Evolutionary conservation across 768 basidiomycete species (phyloP), one percentile per base, ranked within the genome.

Genomic region (Saitozyma sp.): DNA sequence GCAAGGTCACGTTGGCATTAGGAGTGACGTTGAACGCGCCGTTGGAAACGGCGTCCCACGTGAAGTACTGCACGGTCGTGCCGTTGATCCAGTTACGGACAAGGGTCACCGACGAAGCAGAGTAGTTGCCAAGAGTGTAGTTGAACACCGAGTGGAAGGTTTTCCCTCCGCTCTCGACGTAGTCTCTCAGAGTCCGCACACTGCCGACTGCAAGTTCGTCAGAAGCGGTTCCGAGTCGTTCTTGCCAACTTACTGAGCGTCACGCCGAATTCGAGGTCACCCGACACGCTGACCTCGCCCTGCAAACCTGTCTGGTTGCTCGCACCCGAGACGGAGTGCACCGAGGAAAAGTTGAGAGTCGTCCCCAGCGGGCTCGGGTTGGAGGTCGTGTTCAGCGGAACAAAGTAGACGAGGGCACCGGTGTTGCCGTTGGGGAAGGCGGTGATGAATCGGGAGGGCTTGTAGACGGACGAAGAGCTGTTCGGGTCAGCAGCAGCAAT

Each of bases 341-440:
- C 58, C 8, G 78, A 69, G 4, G 64, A 61, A 29, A 74, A 65
- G 51, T 78, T 65, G 29, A 80, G 66, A 11, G 63, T 65, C 10
- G 79, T 69, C 14, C 63, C 54, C 8, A 65, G 64, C 17, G 52
- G 43, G 3, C 51, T 59, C 16, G 46, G 9, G 39, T 43, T 39
- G 20, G 51, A 52, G 49, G 67, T 56, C 45, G 45, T 43, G 54
- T 72, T 72, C 5, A 60, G 9, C 0, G 82, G 82, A 5, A 84
- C 68, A 62, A 83, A 83, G 67, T 82, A 83, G 0, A 80, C 74
- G 41, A 82, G 65, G 5, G 80, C 80, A 3, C 82, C 83, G 9
- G 82, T 81, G 64, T 83, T 84, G 9, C 82, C 83, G 39, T 82
- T 80, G 29, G 83, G 83, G 46, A 83, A 77, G 38, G 82, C 82